Base-by-base conservation (phyloP, 2,329 filamentous ascomycete genomes). In the Microcera coccophila region DNA sequence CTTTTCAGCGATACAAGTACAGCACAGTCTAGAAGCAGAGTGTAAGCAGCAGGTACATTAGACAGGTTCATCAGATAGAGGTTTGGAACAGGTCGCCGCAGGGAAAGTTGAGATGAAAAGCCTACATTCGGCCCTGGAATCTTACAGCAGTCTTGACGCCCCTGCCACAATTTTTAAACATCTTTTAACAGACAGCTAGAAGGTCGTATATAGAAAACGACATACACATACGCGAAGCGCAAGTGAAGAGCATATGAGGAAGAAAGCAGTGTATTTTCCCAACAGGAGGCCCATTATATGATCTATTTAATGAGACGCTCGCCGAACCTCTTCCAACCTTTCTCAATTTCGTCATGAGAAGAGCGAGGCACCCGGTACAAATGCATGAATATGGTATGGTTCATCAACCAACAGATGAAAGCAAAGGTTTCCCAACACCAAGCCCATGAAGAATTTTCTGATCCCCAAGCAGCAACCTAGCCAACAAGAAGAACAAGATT, bases 381-480 rank as follows among this genome's bases (percentile, higher is more conserved):
- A 7, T 26, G 22, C 7, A 26, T n/a, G n/a, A n/a, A n/a, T n/a
- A n/a, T n/a, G n/a, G n/a, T 7, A 26, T 26, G 7, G 22, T 26
- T 26, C 22, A 26, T 7, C 22, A 26, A 26, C 7, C 22, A 32
- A 9, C 24, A 28, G 24, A 9, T 28, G 9, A 14, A 28, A 8
- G 15, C 11, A 32, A 15, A 16, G 15, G 29, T 36, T 21, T 36
- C 34, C 34, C 39, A 48, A 48, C 46, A 45, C 46, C 46, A 48
- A 37, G 42, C 46, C 46, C 46, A 20, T 44, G 35, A 36, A 43
- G 43, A 47, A 42, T 31, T 19, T 36, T 40, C 33, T 24, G 31
- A 35, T 45, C 42, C 39, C 45, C 36, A 48, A 42, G 45, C 34
- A 44, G 28, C 41, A 45, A 38, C 36, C 18, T 8, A 20, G n/a